Base-by-base conservation (phyloP, 495 filamentous ascomycete species). In the Massariosphaeria phaeospora region DNA sequence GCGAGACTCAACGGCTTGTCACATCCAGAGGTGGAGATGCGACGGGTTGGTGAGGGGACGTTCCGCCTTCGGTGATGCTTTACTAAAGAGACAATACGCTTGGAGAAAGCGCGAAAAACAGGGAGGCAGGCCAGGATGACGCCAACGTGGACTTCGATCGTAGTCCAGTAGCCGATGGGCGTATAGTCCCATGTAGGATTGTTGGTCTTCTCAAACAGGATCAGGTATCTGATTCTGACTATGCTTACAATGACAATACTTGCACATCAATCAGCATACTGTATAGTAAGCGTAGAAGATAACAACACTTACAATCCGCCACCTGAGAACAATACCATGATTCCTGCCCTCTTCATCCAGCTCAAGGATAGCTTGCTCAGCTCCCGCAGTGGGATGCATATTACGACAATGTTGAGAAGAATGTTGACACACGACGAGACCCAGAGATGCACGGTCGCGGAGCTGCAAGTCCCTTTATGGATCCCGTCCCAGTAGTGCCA, bases 281-380 rank as follows among this genome's bases (percentile, higher is more conserved):
- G 11, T 13, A 7, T 13, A 12, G 7, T 43, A 13, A n/a, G 11
- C 31, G 35, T 7, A 27, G 66, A 49, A 40, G 41, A 23, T 25
- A 46, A 30, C 27, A 36, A 45, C 15, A 67, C 70, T 55, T 66
- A 80, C 77, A 81, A 71, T 18, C 78, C 68, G 10, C 79, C 79
- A 15, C 79, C 67, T 3, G 68, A 67, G 59, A 82, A 80, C 66
- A 82, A 76, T 6, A 78, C 20, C 33, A 71, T 69, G 29, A 81
- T 65, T n/a, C 68, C 70, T 8, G 74, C 45, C 59, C 78, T 81
- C 63, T 75, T 78, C 46, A 67, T 68, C 40, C 57, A 59, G 12
- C 68, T 67, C 36, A 81, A 57, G 12, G 74, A 53, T 10, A 82
- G 61, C 6, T 66, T 53, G 15, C 68, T 58, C 5, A 82, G 59